A percentile compares a stretch with the other conserved stretches of the same genome.
phyloP scores from a whole-genome alignment of 768 basidiomycete genomes.

The Tephrocybe sp. region DNA sequence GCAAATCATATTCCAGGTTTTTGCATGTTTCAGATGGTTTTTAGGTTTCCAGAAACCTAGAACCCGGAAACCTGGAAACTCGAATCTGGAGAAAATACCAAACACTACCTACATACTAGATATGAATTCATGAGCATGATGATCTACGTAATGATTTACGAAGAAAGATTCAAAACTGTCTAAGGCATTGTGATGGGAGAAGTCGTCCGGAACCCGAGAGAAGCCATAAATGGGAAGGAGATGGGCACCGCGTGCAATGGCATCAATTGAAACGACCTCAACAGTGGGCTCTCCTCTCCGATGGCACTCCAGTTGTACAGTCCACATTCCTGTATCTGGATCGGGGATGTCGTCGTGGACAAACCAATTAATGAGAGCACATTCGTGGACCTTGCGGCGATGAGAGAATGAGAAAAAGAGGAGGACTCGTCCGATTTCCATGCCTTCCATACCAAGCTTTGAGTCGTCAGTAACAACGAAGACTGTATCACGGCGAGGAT shows the following conservation, averaged over 20 bases:
- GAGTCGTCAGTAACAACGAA: too few species aligned
- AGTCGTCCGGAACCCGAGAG: constrained; percentile 14
- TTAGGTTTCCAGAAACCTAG: too few species aligned
- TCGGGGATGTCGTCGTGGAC: constrained; percentile 5
- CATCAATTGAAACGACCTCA: constrained; percentile 18
- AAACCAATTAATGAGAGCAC: constrained; percentile 9
- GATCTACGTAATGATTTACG: constrained; percentile 5
- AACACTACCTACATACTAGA: background rate
- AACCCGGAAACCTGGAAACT: too few species aligned
- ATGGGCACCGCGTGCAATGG: constrained; percentile 25
- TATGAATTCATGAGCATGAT: constrained; percentile 8
- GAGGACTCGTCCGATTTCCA: background rate
- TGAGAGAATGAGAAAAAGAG: background rate
- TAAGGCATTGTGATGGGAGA: constrained; percentile 21
- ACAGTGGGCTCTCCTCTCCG: background rate
- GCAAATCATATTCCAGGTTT: too few species aligned
- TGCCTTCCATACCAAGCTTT: too few species aligned
- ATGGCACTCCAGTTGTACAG: constrained; percentile 1
- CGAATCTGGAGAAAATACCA: too few species aligned
- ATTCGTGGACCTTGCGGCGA: constrained; percentile 14
- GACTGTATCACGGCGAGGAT: too few species aligned
- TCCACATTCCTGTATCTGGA: constrained; percentile 22
- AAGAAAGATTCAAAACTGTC: constrained; percentile 18
- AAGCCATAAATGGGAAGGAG: constrained; percentile 25
- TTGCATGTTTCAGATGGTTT: too few species aligned